A percentile compares a stretch with the other conserved stretches of the same genome.
phyloP scores from a whole-genome alignment of 2,329 filamentous ascomycete genomes.

The Chaetoscypha palmicola region DNA sequence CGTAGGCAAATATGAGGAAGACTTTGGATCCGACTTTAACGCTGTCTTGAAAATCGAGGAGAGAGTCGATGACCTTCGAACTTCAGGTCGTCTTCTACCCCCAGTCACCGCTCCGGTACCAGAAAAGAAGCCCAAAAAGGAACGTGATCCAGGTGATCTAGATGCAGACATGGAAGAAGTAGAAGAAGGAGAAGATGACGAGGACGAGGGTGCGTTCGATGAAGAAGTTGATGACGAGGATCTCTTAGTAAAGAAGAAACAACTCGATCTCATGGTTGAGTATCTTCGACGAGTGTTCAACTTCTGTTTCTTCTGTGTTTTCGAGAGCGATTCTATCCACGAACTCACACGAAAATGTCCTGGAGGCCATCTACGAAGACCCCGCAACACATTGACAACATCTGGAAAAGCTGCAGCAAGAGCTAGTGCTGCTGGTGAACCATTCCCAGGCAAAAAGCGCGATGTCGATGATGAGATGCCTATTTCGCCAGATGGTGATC shows the following conservation, averaged over 20 bases:
- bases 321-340: constrained; percentile 95
- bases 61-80: constrained; percentile 72
- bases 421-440: constrained; percentile 74
- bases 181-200: constrained; percentile 70
- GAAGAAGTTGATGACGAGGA: constrained; percentile 90
- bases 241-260: constrained; percentile 87
- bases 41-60: constrained; percentile 77
- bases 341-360: constrained; percentile 94
- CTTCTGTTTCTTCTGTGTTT: constrained; percentile 99
- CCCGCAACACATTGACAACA: constrained; percentile 75
- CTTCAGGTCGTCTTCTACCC: constrained; percentile 69
- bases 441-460: constrained; percentile 73
- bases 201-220: constrained; percentile 54
- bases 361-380: constrained; percentile 90
- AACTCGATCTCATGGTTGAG: constrained; percentile 89
- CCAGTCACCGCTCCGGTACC: constrained; percentile 44
- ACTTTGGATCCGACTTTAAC: constrained; percentile 71
- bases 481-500: constrained; percentile 62
- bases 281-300: constrained; percentile 95
- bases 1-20: constrained; percentile 75
- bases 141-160: constrained; percentile 47
- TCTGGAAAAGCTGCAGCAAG: constrained; percentile 77
- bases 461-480: constrained; percentile 51
- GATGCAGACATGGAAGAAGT: constrained; percentile 56
- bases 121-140: constrained; percentile 59